Conservation (phyloP, 257 asterid genomes). For the Verbascum thapsus region DNA sequence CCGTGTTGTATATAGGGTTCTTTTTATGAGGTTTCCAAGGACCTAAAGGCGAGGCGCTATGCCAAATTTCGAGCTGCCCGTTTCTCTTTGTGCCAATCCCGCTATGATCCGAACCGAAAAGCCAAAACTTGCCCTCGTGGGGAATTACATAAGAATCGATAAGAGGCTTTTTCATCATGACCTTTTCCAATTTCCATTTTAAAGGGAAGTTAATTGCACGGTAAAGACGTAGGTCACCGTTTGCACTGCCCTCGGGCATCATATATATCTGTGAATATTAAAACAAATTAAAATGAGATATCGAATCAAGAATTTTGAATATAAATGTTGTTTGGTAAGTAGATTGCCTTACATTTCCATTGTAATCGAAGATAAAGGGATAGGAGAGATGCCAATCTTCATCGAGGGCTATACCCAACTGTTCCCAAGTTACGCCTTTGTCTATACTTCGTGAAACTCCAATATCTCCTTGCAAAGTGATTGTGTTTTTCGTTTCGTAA, state of each 20-base stretch:
- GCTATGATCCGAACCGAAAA: slow-evolving; percentile 92
- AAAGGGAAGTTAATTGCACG: slow-evolving; percentile 80
- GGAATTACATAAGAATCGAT: slow-evolving; percentile 77
- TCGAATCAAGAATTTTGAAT: not conserved
- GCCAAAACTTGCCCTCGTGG: slow-evolving; percentile 78
- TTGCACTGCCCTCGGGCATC: slow-evolving; percentile 92
- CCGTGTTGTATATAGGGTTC: slow-evolving; percentile 78
- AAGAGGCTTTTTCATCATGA: slow-evolving; percentile 70
- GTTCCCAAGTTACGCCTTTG: slow-evolving; percentile 91
- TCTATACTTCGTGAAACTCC: slow-evolving; percentile 87
- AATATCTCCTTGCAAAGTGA: slow-evolving; percentile 93
- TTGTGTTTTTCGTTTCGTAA: slow-evolving; percentile 81
- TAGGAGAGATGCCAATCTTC: slow-evolving; percentile 98
- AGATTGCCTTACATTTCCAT: slow-evolving; percentile 68
- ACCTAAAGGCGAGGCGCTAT: slow-evolving; percentile 79
- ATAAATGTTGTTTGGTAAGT: not conserved
- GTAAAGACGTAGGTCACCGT: slow-evolving; percentile 94
- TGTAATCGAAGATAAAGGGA: slow-evolving; percentile 84
- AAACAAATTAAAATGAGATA: not conserved
- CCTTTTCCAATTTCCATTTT: slow-evolving; percentile 71
- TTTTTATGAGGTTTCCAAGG: slow-evolving; percentile 88
- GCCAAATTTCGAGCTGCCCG: slow-evolving; percentile 91
- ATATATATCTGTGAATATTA: slow-evolving; percentile 66
- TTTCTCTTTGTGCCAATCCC: slow-evolving; percentile 69
- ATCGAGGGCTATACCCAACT: slow-evolving; percentile 83